Evolutionary conservation across 1,284 basidiomycete species (phyloP), one percentile per base, ranked within the genome.

Genomic region (Papiliotrema laurentii): DNA sequence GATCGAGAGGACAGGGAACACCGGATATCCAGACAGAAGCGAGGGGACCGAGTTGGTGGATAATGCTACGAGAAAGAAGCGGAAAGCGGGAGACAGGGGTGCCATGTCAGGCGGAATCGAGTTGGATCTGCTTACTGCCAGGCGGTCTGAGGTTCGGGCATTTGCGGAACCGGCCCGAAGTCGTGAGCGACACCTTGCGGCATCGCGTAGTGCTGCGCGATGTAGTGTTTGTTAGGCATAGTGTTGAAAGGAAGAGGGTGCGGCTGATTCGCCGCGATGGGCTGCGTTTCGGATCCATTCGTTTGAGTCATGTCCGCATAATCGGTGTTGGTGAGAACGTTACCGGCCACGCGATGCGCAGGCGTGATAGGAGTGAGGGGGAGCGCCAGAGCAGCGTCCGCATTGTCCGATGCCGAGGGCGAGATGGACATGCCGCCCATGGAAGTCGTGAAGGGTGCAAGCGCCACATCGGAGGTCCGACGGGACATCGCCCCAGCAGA

Each of bases 361-460:
- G 42, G 54, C 4, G 46, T 47, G 18, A 47, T 40, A 14, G 64
- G 64, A 10, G 61, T 63, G 18, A 56, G 47, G 37, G 55, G 64
- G n/a, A 46, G 47, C 43, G 50, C 46, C 14, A 33, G 40, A 44
- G 49, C 43, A 2, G 49, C 35, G 25, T 54, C 58, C 1, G 57
- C 57, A 11, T 37, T 34, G 11, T 65, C 63, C 4, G 63, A 59
- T 26, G 59, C 52, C 40, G 59, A 51, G 1, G 65, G 67, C n/a
- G 67, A 69, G 45, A 68, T 60, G 18, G 63, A 58, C 63, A 67
- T 67, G 18, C 56, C 58, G 3, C 58, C 57, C 49, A 66, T 46
- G 0, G 56, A 66, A 21, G 35, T 45, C 21, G 53, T 64, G 50
- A 66, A 66, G 2, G 61, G 62, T 3, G 57, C 56, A 18, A 66